These are phyloP conservation scores for Acrocalymma vagum DNA, from an alignment of 2,329 filamentous ascomycete species.

Conservation along the genomic window DNA sequence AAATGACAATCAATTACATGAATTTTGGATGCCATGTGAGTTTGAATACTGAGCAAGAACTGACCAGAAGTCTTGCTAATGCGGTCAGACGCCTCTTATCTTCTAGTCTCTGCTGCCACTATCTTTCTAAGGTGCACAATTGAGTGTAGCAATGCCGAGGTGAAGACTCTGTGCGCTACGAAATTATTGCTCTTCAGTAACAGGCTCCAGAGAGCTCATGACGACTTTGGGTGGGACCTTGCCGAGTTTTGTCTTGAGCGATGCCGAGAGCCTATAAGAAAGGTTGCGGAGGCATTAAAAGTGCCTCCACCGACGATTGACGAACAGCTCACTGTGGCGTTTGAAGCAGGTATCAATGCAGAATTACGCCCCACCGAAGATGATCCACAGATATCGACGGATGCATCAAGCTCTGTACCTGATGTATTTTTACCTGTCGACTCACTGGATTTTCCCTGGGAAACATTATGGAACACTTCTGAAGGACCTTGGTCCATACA, in stretches of 20 bases:
- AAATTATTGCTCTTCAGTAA: conserved; percentile 16
- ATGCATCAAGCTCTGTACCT: neutral
- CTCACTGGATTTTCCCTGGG: conserved; percentile 24
- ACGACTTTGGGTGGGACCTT: conserved; percentile 20
- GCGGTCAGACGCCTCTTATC: conserved; percentile 19
- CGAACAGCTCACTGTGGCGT: neutral
- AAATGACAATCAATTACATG: conserved; percentile 17
- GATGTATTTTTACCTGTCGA: conserved; percentile 19
- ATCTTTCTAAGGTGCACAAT: conserved; percentile 24
- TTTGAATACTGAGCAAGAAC: no score
- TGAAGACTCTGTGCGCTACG: conserved; percentile 10
- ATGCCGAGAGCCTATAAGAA: conserved; percentile 28
- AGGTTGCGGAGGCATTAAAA: conserved; percentile 20
- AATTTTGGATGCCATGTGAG: conserved; percentile 28
- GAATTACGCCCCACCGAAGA: neutral
- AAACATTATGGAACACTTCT: conserved; percentile 21
- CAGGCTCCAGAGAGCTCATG: conserved; percentile 14
- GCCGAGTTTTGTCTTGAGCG: conserved; percentile 29
- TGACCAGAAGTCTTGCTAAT: no score
- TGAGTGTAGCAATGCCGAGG: conserved; percentile 15
- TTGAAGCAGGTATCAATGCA: neutral
- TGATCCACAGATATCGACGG: neutral
- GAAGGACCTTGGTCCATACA: conserved; percentile 23
- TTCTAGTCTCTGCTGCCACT: conserved; percentile 25
- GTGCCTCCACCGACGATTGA: neutral